Base-by-base conservation (phyloP, 2,329 filamentous ascomycete species). In the Aurifilum marmelostoma region DNA sequence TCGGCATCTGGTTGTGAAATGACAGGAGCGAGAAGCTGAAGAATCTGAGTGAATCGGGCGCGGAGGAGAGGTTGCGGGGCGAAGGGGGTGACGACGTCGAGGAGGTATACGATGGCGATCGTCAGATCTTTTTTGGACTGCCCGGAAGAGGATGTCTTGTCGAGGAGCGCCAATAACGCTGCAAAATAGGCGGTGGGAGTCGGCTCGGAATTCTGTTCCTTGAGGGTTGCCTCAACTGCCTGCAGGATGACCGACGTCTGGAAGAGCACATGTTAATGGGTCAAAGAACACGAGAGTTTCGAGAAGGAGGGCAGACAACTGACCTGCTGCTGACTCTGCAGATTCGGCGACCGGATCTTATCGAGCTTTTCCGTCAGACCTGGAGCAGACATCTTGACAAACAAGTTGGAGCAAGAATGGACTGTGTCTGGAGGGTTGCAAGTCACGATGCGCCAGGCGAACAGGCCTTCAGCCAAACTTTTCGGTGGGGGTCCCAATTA, bases 301-400 rank as follows among this genome's bases (percentile, higher is more conserved):
- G 65, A 41, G 61, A 32, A 60, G 11, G 34, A 6, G 18, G 52
- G 52, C 27, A 56, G 27, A 21, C 21, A 50, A 79, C 84, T 74
- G 83, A 96, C 94, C 87, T 94, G 93, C 80, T 97, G 90, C 83
- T 97, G 94, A 79, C 92, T 97, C 81, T 98, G 93, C 76, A 97
- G 89, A 81, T 97, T 97, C 68, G 96, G 96, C 78, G 92, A 96
- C 82, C 96, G 92, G 80, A 98, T 97, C 88, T 97, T 97, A 83
- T 95, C 92, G 79, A 99, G 89, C 85, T 94, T 97, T 85, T 97
- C 95, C 79, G 92, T 89, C 77, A 98, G 77, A 73, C 84, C 83
- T 75, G 82, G 77, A 73, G 82, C 81, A 75, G 82, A 80, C 85
- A 87, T 87, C 70, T 76, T 79, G 62, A 68, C 41, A 61, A 27